Conservation (phyloP, 805 yeast genomes). For the Hanseniaspora pseudoguilliermondii region DNA sequence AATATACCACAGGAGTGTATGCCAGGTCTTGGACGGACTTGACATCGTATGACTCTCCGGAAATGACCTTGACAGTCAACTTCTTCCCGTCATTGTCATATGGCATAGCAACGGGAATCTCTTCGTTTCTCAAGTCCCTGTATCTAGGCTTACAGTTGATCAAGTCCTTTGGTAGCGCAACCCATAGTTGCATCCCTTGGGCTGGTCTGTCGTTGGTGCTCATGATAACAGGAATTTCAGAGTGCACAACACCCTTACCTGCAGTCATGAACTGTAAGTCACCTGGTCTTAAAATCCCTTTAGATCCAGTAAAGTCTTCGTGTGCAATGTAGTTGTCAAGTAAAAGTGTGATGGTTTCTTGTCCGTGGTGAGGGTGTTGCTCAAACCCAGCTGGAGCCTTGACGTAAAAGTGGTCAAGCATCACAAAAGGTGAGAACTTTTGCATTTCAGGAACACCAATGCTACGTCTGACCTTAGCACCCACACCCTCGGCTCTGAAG, state of each 20-base stretch:
- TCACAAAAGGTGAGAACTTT: slow-evolving; percentile 67
- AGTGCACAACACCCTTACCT: slow-evolving; percentile 73
- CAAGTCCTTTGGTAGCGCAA: slow-evolving; percentile 55
- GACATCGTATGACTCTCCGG: slow-evolving; percentile 68
- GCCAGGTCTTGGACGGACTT: slow-evolving; percentile 63
- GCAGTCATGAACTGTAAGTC: slow-evolving; percentile 93
- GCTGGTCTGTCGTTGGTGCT: slow-evolving; percentile 31
- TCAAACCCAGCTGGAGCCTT: slow-evolving; percentile 63
- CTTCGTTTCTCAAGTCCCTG: slow-evolving; percentile 57
- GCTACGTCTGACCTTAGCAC: slow-evolving; percentile 74
- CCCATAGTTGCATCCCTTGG: slow-evolving; percentile 78
- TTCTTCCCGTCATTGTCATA: slow-evolving; percentile 40
- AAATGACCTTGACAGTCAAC: slow-evolving; percentile 49
- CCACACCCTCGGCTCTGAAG: slow-evolving; percentile 75
- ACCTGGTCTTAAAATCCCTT: slow-evolving; percentile 64
- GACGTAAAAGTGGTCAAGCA: slow-evolving; percentile 68
- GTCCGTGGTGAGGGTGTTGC: slow-evolving; percentile 74
- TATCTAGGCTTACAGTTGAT: slow-evolving; percentile 61
- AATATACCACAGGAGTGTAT: slow-evolving; percentile 67
- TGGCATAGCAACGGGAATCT: slow-evolving; percentile 58
- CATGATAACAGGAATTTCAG: slow-evolving; percentile 60
- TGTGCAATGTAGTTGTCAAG: slow-evolving; percentile 59
- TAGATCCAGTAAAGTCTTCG: slow-evolving; percentile 78
- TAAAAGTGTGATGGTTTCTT: slow-evolving; percentile 63
- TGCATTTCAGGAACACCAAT: slow-evolving; percentile 57